Percentiles rank a stretch among this genome's conserved stretches.
These are phyloP conservation scores for Pyrrhoderma lamaoense DNA, from an alignment of 1,284 basidiomycete genomes.

Conservation along the genomic window DNA sequence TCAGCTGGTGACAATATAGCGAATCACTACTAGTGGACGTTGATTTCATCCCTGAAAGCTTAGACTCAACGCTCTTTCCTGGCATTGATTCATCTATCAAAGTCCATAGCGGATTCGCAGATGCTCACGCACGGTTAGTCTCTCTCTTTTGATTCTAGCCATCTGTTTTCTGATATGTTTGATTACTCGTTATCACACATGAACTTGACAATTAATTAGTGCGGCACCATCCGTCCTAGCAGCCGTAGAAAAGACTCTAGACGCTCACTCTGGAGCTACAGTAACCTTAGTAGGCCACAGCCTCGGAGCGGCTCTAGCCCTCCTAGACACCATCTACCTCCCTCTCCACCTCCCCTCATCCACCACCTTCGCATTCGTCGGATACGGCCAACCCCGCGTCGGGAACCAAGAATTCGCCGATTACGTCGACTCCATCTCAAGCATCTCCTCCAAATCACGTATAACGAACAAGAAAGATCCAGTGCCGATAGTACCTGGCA, in stretches of 20 bases:
- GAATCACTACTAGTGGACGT: slow-evolving; percentile 28
- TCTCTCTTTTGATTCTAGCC: slow-evolving; percentile 12
- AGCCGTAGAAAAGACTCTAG: slow-evolving; percentile 30
- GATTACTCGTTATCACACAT: slow-evolving; percentile 14
- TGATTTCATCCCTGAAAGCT: slow-evolving; percentile 24
- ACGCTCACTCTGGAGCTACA: slow-evolving; percentile 23
- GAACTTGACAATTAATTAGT: slow-evolving; percentile 19
- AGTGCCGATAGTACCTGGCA: slow-evolving; percentile 28
- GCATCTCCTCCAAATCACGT: slow-evolving; percentile 22
- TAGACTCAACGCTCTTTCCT: slow-evolving; percentile 25
- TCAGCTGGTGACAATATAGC: too few species aligned
- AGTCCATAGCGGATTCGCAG: slow-evolving; percentile 22
- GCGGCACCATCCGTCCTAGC: slow-evolving; percentile 30
- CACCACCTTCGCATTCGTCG: slow-evolving; percentile 34
- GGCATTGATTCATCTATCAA: slow-evolving; percentile 19
- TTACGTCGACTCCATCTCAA: slow-evolving; percentile 21
- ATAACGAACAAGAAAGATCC: slow-evolving; percentile 27
- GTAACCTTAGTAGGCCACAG: slow-evolving; percentile 36
- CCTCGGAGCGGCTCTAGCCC: slow-evolving; percentile 40
- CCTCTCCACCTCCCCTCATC: slow-evolving; percentile 35
- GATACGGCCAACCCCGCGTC: slow-evolving; percentile 37
- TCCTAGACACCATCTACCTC: slow-evolving; percentile 42
- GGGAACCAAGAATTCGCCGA: slow-evolving; percentile 24
- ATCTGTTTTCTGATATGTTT: slow-evolving; percentile 6
- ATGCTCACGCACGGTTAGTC: slow-evolving; percentile 19